These are phyloP conservation scores for Ambrosia artemisiifolia DNA, from an alignment of 129 eudicot genomes.

Conservation along the genomic window DNA sequence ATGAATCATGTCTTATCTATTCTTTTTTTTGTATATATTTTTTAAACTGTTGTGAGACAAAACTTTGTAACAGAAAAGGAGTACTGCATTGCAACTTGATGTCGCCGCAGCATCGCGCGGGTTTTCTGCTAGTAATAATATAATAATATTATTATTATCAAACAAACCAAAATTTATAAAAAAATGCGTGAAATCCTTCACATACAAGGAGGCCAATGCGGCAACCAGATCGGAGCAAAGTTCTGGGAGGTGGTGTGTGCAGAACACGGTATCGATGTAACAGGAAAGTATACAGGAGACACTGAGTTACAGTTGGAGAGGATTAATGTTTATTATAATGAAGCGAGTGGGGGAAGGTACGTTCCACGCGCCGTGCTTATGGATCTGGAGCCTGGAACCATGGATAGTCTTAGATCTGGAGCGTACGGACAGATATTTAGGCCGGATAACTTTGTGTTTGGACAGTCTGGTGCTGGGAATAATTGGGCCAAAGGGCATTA, in stretches of 20 bases:
- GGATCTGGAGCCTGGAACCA: slow-evolving; percentile 20
- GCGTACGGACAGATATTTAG: slow-evolving; percentile 6
- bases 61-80: no score
- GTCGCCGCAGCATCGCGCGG: no score
- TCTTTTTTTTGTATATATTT: no score
- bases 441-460: slow-evolving; percentile 4
- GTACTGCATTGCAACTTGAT: no score
- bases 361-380: slow-evolving; percentile 16
- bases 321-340: slow-evolving; percentile 8
- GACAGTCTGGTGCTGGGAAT: slow-evolving; percentile 8
- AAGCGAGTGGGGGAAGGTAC: slow-evolving; percentile 6
- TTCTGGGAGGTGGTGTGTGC: slow-evolving; percentile 13
- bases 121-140: no score
- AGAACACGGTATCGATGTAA: slow-evolving; percentile 5
- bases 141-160: not conserved
- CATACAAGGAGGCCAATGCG: slow-evolving; percentile 14
- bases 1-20: no score
- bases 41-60: no score
- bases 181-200: slow-evolving; percentile 18
- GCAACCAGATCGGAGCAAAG: slow-evolving; percentile 13
- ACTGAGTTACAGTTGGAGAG: slow-evolving; percentile 7
- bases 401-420: slow-evolving; percentile 16
- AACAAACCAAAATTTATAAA: not conserved
- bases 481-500: slow-evolving; percentile 12
- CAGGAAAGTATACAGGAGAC: slow-evolving; percentile 10